Conservation (phyloP, 768 basidiomycete genomes). For the Boletus reticuloceps region DNA sequence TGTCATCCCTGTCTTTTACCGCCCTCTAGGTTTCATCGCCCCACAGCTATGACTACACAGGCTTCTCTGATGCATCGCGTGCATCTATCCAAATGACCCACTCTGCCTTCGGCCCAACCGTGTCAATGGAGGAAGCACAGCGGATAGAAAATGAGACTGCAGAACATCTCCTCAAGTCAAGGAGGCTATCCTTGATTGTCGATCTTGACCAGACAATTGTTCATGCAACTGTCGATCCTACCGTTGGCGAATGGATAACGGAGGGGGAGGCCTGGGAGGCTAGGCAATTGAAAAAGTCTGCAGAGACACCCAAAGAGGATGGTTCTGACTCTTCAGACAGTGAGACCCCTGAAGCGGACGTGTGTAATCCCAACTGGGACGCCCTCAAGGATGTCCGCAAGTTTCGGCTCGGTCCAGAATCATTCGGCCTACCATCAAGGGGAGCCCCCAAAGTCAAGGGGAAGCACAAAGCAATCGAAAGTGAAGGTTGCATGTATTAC, state of each 20-base stretch:
- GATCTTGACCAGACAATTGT: constrained; percentile 99
- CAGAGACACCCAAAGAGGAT: constrained; percentile 30
- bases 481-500: constrained; percentile 91
- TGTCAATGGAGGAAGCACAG: constrained; percentile 89
- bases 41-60: constrained; percentile 76
- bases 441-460: constrained; percentile 45
- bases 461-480: constrained; percentile 65
- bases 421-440: constrained; percentile 48
- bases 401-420: constrained; percentile 85
- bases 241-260: constrained; percentile 94
- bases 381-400: constrained; percentile 87
- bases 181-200: constrained; percentile 91
- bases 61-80: constrained; percentile 81
- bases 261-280: constrained; percentile 83
- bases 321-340: constrained; percentile 38
- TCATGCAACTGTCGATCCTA: constrained; percentile 97
- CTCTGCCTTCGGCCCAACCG: constrained; percentile 85
- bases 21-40: constrained; percentile 10
- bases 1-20: constrained; percentile 5
- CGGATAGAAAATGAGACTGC: constrained; percentile 84
- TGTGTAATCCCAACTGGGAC: constrained; percentile 90
- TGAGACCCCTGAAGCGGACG: constrained; percentile 45
- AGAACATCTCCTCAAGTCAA: constrained; percentile 66
- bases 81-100: constrained; percentile 95
- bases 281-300: constrained; percentile 44